Evolutionary conservation across 2,329 filamentous ascomycete genomes (phyloP).

Genomic region (Fusarium cicatricum): DNA sequence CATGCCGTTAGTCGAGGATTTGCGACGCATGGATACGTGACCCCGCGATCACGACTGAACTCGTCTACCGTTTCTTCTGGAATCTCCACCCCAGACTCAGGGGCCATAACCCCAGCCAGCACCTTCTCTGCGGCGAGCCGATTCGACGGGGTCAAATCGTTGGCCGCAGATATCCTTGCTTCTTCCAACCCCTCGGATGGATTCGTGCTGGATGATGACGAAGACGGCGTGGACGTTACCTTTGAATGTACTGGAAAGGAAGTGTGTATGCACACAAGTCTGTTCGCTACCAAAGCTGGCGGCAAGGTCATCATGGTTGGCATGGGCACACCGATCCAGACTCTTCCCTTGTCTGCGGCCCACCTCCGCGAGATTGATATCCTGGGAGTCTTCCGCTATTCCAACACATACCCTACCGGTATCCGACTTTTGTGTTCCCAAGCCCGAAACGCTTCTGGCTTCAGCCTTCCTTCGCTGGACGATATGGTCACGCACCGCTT

Average conservation of each 20-base stretch:
- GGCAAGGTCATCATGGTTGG: slow-evolving; percentile 80
- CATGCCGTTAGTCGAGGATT: slow-evolving; percentile 68
- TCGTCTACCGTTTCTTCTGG: slow-evolving; percentile 58
- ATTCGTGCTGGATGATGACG: slow-evolving; percentile 62
- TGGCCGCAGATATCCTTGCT: slow-evolving; percentile 60
- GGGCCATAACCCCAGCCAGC: slow-evolving; percentile 54
- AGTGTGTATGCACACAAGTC: slow-evolving; percentile 76
- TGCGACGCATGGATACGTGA: slow-evolving; percentile 66
- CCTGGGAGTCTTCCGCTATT: slow-evolving; percentile 80
- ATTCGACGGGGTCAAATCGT: slow-evolving; percentile 59
- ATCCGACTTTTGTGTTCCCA: slow-evolving; percentile 66
- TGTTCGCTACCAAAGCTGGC: slow-evolving; percentile 75
- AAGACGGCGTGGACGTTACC: slow-evolving; percentile 72
- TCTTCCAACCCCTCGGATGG: slow-evolving; percentile 44
- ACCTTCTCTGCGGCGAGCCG: slow-evolving; percentile 57
- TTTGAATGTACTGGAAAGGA: slow-evolving; percentile 84
- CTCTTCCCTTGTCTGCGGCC: slow-evolving; percentile 75
- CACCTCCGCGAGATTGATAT: slow-evolving; percentile 80
- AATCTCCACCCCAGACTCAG: slow-evolving; percentile 54
- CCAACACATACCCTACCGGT: slow-evolving; percentile 78
- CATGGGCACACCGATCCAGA: slow-evolving; percentile 81
- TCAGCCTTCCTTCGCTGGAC: slow-evolving; percentile 68
- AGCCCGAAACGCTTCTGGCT: slow-evolving; percentile 47
- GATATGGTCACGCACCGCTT: slow-evolving; percentile 79
- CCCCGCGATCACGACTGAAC: slow-evolving; percentile 54